Evolutionary conservation across 2,329 filamentous ascomycete species (phyloP).

Genomic region (Phyllosticta capitalensis): DNA sequence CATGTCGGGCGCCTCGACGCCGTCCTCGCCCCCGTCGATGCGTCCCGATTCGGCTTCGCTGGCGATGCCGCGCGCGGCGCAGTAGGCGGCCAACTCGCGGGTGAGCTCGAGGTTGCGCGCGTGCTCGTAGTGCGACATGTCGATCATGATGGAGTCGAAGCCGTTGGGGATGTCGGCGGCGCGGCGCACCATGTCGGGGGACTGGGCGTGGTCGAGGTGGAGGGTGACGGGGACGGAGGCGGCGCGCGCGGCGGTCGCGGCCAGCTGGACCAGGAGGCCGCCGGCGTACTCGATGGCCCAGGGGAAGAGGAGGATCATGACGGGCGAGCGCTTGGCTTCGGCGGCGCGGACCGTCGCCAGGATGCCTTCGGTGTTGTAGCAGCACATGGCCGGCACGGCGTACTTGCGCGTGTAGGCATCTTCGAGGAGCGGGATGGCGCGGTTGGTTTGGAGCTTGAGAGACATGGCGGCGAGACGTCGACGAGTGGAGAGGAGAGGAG

Average conservation of each 20-base stretch:
- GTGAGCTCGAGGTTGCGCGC: constrained; percentile 58
- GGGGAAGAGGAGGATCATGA: constrained; percentile 65
- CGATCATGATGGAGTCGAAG: constrained; percentile 59
- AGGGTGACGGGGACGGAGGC: constrained; percentile 52
- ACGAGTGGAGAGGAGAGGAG: background rate
- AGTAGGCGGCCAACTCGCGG: constrained; percentile 49
- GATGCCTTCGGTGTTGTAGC: constrained; percentile 63
- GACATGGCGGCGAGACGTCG: background rate
- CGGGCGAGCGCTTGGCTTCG: constrained; percentile 55
- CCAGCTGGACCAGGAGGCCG: constrained; percentile 35
- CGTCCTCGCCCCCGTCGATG: constrained; percentile 65
- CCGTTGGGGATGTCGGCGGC: constrained; percentile 42
- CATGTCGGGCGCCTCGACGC: constrained; percentile 54
- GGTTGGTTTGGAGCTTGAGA: constrained; percentile 1
- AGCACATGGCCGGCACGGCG: constrained; percentile 52
- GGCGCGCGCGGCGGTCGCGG: constrained; percentile 46
- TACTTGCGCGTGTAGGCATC: constrained; percentile 48
- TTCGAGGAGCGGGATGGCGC: constrained; percentile 41
- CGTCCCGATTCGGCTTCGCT: constrained; percentile 62
- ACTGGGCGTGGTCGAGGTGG: constrained; percentile 59
- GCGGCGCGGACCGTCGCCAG: constrained; percentile 60
- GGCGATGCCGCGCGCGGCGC: constrained; percentile 53
- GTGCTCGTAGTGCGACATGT: constrained; percentile 64
- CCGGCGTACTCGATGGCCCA: constrained; percentile 63
- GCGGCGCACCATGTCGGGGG: constrained; percentile 50